A percentile compares a stretch with the other conserved stretches of the same genome.
These are phyloP conservation scores for Skeletonema marinoi DNA, from an alignment of 108 stramenopile species.

Conservation along the genomic window DNA sequence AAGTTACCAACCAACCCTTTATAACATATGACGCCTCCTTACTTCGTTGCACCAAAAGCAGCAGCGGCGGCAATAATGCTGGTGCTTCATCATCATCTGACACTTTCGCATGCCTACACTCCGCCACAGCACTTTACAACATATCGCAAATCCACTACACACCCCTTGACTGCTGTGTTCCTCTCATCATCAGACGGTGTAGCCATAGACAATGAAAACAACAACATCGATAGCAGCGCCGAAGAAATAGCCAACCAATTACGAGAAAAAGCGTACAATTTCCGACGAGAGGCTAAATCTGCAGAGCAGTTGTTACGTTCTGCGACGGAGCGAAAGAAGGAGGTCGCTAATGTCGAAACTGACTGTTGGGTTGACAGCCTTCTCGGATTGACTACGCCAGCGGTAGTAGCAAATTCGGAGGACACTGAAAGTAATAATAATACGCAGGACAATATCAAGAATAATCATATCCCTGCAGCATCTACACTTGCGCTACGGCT, in stretches of 20 bases:
- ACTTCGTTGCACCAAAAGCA: background rate
- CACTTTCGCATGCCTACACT: background rate
- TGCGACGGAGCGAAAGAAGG: conserved; percentile 24
- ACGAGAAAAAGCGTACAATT: conserved; percentile 46
- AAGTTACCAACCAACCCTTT: background rate
- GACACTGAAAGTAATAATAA: background rate
- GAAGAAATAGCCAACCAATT: conserved; percentile 41
- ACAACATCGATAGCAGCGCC: conserved; percentile 5
- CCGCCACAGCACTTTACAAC: background rate
- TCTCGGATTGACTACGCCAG: background rate
- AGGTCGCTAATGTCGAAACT: conserved; percentile 33
- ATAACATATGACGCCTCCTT: background rate
- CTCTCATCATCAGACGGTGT: background rate
- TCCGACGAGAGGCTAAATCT: conserved; percentile 51
- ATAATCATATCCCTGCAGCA: conserved; percentile 4
- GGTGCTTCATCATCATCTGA: background rate
- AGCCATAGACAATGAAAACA: background rate
- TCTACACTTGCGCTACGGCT: conserved; percentile 45
- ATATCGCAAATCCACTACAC: background rate
- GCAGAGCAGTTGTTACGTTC: conserved; percentile 48
- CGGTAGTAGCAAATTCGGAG: background rate
- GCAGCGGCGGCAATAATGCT: background rate
- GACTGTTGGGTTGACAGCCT: conserved; percentile 44
- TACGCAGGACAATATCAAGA: background rate
- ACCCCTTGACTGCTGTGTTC: background rate